Evolutionary conservation across 257 asterid species (phyloP).

Genomic region (Solanum etuberosum): DNA sequence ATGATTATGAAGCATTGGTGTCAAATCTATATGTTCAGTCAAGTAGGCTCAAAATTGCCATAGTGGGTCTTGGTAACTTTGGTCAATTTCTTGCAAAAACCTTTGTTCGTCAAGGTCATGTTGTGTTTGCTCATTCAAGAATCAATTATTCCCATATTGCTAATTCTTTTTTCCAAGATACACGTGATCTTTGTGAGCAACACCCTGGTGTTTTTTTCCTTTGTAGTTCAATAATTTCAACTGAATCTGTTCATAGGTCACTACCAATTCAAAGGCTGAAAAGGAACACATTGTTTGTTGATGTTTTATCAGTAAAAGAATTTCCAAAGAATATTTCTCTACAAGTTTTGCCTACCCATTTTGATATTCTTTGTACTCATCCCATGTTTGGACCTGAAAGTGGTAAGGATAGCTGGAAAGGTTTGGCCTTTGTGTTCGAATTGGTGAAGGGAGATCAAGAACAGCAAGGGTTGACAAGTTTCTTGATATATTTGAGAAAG

Average conservation of each 20-base stretch:
- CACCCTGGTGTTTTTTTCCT: constrained; percentile 58
- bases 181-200: constrained; percentile 56
- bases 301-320: constrained; percentile 59
- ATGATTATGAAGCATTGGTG: constrained; percentile 12
- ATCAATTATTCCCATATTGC: constrained; percentile 26
- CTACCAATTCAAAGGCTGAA: constrained; percentile 49
- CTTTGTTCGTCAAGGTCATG: constrained; percentile 52
- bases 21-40: constrained; percentile 29
- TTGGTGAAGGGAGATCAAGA: constrained; percentile 22
- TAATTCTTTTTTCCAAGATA: constrained; percentile 34
- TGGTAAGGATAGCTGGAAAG: background rate
- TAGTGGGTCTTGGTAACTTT: constrained; percentile 61
- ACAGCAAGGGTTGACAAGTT: constrained; percentile 30
- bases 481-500: constrained; percentile 33
- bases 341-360: constrained; percentile 45
- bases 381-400: constrained; percentile 36
- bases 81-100: constrained; percentile 62
- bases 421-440: background rate
- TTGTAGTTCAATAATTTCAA: constrained; percentile 55
- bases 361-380: constrained; percentile 68
- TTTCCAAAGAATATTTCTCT: constrained; percentile 53
- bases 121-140: constrained; percentile 46
- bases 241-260: constrained; percentile 43
- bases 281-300: constrained; percentile 57
- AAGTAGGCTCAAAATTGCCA: constrained; percentile 44